These are phyloP conservation scores for Takashimella tepidaria DNA, from an alignment of 1,284 basidiomycete genomes.

Conservation along the genomic window DNA sequence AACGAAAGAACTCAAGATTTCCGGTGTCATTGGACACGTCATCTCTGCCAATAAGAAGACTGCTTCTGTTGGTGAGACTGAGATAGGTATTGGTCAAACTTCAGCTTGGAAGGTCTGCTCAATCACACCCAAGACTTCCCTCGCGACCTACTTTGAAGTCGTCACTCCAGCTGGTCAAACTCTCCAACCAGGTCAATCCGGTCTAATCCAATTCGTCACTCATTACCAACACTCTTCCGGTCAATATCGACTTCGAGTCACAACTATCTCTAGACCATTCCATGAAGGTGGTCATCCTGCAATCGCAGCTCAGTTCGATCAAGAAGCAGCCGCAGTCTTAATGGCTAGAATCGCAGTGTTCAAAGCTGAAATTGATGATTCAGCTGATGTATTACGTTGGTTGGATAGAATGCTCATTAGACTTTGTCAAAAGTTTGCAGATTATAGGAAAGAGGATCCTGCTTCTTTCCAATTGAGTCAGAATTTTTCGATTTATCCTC, in stretches of 20 bases:
- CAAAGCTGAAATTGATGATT: constrained; percentile 99
- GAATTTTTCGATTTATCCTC: constrained; percentile 98
- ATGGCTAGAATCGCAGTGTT: constrained; percentile 99
- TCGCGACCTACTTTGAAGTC: constrained; percentile 96
- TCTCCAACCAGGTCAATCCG: constrained; percentile 82
- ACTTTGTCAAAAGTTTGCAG: constrained; percentile 98
- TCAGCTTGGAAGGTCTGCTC: constrained; percentile 99
- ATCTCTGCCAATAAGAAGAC: constrained; percentile 98
- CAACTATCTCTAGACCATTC: constrained; percentile 94
- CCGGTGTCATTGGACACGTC: constrained; percentile 94
- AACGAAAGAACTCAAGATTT: constrained; percentile 97
- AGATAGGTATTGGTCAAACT: constrained; percentile 97
- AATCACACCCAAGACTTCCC: constrained; percentile 80
- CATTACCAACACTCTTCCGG: constrained; percentile 98
- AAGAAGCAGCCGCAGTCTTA: constrained; percentile 94
- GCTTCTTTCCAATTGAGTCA: constrained; percentile 87
- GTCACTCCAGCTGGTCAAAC: constrained; percentile 98
- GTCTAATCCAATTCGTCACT: constrained; percentile 96
- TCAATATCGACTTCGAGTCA: constrained; percentile 88
- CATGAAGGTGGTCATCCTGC: constrained; percentile 92
- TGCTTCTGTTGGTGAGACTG: constrained; percentile 94
- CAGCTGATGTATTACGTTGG: constrained; percentile 94
- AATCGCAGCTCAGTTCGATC: constrained; percentile 93
- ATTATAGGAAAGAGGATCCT: constrained; percentile 97
- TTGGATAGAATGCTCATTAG: constrained; percentile 98